Evolutionary conservation across 257 asterid species (phyloP).

Genomic region (Solanum pennellii): DNA sequence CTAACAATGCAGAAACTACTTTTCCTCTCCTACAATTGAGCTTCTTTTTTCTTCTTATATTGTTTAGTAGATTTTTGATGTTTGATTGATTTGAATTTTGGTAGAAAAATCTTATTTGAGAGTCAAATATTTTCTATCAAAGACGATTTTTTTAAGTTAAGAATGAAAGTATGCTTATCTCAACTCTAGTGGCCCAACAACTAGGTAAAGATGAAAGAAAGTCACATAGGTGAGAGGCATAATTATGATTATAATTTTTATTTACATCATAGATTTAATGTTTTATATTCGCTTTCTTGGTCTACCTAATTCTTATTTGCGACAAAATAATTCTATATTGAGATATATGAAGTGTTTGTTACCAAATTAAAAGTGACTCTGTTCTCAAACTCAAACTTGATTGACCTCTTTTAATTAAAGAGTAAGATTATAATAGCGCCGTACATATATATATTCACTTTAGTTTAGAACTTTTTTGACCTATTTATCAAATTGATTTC

Average conservation of each 20-base stretch:
- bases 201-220: neutral
- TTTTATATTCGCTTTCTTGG: no score
- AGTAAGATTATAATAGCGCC: neutral
- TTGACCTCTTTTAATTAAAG: no score
- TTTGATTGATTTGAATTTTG: neutral
- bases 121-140: neutral
- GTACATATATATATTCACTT: neutral
- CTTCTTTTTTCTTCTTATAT: neutral
- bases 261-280: no score
- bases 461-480: neutral
- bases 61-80: neutral
- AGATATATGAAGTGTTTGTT: neutral
- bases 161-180: no score
- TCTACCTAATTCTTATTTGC: neutral
- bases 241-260: no score
- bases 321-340: fast-evolving
- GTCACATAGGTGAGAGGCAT: neutral
- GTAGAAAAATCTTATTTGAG: neutral
- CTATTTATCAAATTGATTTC: neutral
- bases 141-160: neutral
- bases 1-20: neutral
- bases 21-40: neutral
- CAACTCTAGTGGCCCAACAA: no score
- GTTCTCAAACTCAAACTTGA: neutral
- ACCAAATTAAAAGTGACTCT: neutral